Base-by-base conservation (phyloP, 352 stramenopile genomes). In the Pythium brassicae region DNA sequence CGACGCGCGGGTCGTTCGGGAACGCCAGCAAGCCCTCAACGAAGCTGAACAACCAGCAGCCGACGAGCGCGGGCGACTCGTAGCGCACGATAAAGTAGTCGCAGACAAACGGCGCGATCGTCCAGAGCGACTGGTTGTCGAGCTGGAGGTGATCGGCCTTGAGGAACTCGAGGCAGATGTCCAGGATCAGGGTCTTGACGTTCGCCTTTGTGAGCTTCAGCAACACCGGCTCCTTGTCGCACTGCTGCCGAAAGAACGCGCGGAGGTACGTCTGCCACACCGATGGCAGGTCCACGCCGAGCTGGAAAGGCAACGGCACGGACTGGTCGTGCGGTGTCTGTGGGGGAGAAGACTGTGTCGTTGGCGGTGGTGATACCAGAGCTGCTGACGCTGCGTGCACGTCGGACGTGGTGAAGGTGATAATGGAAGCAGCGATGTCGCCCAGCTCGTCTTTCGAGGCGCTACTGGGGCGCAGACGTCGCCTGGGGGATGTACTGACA, bases 111-210 rank as follows among this genome's bases (percentile, higher is more conserved):
- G 80, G 76, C 6, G 71, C 71, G 17, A 92, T 62, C 9, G 71
- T 75, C 52, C 59, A 79, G 3, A 89, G 65, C 40, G 68, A 76
- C 0, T 57, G 55, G 9, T 72, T 84, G 46, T 92, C 79, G 0
- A 81, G 37, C 44, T 89, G 78, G 22, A 85, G 51, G 23, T 81
- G 64, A 39, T 92, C 82, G 0, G 65, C 54, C 46, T 92, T 92
- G 57, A 89, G 62, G 44, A 89, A 89, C 59, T 92, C 82, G 54
- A 89, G 69, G 59, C 78, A 85, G 6, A 92, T 71, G 51, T 92
- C 82, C 5, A 92, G 60, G 2, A 89, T 66, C 19, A 89, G 54
- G 17, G 72, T 76, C 55, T 79, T 79, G 14, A 71, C 15, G 35
- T 81, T 68, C 3, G 62, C 62, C 10, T 53, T 56, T 1, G 47